Base-by-base conservation (phyloP, 208 protist genomes). In the Wallacemonas sp. region DNA sequence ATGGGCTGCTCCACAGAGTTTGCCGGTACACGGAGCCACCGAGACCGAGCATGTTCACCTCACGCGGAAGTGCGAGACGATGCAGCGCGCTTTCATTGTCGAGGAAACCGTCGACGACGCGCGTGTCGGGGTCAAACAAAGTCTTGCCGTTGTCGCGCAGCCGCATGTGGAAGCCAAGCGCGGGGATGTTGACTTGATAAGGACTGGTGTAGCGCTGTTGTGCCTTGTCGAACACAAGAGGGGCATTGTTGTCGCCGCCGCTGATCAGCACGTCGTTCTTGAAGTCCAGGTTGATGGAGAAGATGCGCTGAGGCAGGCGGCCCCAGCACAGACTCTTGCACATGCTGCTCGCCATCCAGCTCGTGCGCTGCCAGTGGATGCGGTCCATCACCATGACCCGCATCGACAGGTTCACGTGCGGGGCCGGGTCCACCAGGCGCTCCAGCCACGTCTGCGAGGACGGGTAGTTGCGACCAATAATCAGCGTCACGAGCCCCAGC, bases 41-140 rank as follows among this genome's bases (percentile, higher is more conserved):
- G 20, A 92, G 82, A 1, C 89, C 89, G 12, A 81, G 79, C 86
- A 94, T 92, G 74, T 91, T 91, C 62, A 94, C 84, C 64, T 94
- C 89, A 25, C 89, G 85, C 11, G 81, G 74, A 1, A 94, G 79
- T 0, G 80, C 69, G 0, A 94, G 77, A 3, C 80, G 81, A 63
- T 90, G 82, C 59, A 94, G 67, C 1, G 89, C 89, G 28, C 86
- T 92, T 57, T 94, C 89, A 49, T 94, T 94, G 67, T 94, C 89
- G 1, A 88, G 70, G 45, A 94, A 94, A 20, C 89, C 86, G 36
- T 92, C 89, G 29, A 89, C 80, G 0, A 86, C 66, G 62, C 81
- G 8, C 74, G 67, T n/a, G 22, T 66, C 54, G 1, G 76, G 38
- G 36, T 92, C 84, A 23, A 94, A 82, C 25, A 87, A 70, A 1